Evolutionary conservation across 2,329 filamentous ascomycete genomes (phyloP), one percentile per base, ranked within the genome.

Genomic region (Epichloe sp.): DNA sequence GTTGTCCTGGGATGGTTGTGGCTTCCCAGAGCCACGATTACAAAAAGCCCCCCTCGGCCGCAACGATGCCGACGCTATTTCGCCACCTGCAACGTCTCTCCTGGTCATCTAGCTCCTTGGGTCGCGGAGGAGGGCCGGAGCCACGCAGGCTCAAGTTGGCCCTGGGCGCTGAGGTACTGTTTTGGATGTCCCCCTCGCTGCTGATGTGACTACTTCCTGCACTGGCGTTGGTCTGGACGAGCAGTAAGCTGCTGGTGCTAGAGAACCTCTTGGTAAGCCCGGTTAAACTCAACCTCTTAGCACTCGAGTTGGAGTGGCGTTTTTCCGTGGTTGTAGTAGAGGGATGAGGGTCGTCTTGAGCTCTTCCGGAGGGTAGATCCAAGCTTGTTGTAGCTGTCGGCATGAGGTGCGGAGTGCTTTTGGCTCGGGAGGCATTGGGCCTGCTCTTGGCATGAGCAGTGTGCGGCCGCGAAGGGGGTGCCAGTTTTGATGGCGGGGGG

Each of bases 181-280:
- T 59, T 53, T 70, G 68, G 54, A 58, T 35, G 47, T 76, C 71
- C 53, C 66, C 58, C 53, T 77, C 74, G 59, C 65, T 70, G 62
- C 73, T 75, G 51, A 68, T 66, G 49, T 71, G 65, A 61, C 71
- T 75, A 65, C 74, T 77, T 55, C 65, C 65, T 53, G 65, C 65
- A 59, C 71, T 73, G 53, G 70, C 68, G 60, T 80, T 80, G 54
- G 76, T 76, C 66, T 81, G 77, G 51, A 80, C 71, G 44, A 82
- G 68, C 49, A 83, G 68, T 60, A 80, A 65, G 62, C 75, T 80
- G 60, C 76, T 80, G 48, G 77, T 80, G 61, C 75, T 80, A 57
- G 77, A 82, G 50, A 83, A 63, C 54, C 77, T 70, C 61, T 77
- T 79, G 45, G 77, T 76, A 55, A 81, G 79, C 50, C 83, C 79